Evolutionary conservation across 371 early-diverging fungal species (phyloP).

Genomic region (Sporodiniella umbellata): DNA sequence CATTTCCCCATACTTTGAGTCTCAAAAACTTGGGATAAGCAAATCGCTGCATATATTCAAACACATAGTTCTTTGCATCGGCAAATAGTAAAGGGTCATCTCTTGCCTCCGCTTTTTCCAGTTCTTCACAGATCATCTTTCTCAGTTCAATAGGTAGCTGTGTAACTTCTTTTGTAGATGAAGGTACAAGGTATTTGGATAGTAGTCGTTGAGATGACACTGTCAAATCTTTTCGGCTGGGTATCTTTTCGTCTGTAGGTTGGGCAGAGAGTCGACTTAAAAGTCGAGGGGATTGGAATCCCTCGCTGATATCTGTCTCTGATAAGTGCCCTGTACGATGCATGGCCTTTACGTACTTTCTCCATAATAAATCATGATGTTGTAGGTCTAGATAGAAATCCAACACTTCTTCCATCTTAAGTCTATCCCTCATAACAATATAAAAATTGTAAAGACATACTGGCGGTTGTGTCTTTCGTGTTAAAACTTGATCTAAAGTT

Average conservation of each 20-base stretch:
- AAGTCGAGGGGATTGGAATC: slow-evolving; percentile 34
- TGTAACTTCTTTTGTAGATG: slow-evolving; percentile 50
- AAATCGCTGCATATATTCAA: slow-evolving; percentile 53
- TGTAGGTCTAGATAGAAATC: slow-evolving; percentile 70
- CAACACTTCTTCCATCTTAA: slow-evolving; percentile 58
- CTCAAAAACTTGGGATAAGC: slow-evolving; percentile 60
- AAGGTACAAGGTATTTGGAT: slow-evolving; percentile 51
- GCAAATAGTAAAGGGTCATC: slow-evolving; percentile 55
- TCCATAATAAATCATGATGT: slow-evolving; percentile 62
- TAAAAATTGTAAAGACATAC: slow-evolving; percentile 69
- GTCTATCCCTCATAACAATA: slow-evolving; percentile 60
- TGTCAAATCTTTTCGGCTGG: slow-evolving; percentile 51
- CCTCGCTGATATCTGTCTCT: slow-evolving; percentile 40
- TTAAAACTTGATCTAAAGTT: slow-evolving; percentile 57
- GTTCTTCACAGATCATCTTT: slow-evolving; percentile 25
- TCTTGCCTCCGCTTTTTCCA: slow-evolving; percentile 38
- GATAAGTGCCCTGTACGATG: slow-evolving; percentile 34
- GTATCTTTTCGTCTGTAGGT: slow-evolving; percentile 11
- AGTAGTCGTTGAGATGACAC: slow-evolving; percentile 60
- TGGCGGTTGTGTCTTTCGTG: slow-evolving; percentile 61
- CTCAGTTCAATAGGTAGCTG: slow-evolving; percentile 39
- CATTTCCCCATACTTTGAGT: slow-evolving; percentile 58
- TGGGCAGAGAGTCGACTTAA: slow-evolving; percentile 31
- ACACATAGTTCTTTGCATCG: slow-evolving; percentile 58
- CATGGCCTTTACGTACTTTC: slow-evolving; percentile 48